A percentile compares a stretch with the other conserved stretches of the same genome.
Conservation (phyloP, 208 protist genomes). For the Leishmania tropica region DNA sequence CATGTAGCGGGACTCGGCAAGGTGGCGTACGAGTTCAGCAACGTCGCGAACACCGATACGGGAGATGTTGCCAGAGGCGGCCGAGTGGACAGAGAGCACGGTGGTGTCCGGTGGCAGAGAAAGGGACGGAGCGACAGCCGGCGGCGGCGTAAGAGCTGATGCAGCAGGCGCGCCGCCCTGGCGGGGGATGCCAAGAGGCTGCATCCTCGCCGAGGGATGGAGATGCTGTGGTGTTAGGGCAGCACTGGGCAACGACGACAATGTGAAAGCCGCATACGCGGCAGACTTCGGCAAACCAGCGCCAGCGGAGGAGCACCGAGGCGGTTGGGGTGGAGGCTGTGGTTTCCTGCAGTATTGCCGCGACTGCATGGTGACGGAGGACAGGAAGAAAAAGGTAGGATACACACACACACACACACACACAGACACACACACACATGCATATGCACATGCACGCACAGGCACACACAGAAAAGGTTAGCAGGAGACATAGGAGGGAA, state of each 20-base stretch:
- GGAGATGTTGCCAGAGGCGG: slow-evolving; percentile 2
- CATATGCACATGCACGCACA: not conserved
- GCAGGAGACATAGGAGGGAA: not conserved
- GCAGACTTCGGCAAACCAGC: not conserved
- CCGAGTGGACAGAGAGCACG: not conserved
- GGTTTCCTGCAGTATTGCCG: not conserved
- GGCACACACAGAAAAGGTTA: not conserved
- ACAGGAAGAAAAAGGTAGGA: not conserved
- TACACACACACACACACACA: not conserved
- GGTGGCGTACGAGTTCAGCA: slow-evolving; percentile 68
- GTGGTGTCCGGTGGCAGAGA: not conserved
- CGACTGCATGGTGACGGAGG: slow-evolving; percentile 1
- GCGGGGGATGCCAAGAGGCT: not conserved
- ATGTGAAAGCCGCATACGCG: not conserved
- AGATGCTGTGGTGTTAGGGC: not conserved
- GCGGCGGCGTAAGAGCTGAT: not conserved
- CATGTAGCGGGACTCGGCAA: slow-evolving; percentile 62
- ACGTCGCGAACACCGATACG: slow-evolving; percentile 48
- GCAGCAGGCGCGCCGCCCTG: not conserved
- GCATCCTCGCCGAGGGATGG: not conserved
- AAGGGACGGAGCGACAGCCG: not conserved
- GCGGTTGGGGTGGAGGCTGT: not conserved
- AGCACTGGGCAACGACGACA: not conserved
- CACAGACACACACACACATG: not conserved
- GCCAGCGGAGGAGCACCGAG: not conserved